Base-by-base conservation (phyloP, 2,329 filamentous ascomycete species). In the Venturia nashicola region DNA sequence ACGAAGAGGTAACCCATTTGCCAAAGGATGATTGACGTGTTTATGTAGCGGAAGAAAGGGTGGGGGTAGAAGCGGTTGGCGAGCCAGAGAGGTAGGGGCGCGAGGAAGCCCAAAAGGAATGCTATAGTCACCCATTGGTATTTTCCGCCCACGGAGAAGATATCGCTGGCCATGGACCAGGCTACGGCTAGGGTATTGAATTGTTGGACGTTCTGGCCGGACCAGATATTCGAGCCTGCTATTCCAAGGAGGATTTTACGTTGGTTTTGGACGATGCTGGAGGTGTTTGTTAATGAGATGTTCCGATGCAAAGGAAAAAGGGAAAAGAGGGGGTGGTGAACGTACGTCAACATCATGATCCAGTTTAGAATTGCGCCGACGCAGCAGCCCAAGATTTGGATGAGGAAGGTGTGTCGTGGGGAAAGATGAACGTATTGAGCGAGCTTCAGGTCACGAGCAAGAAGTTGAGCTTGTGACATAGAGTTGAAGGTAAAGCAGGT, bases 211-310 rank as follows among this genome's bases (percentile, higher is more conserved):
- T 75, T 73, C 11, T 76, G 74, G 20, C 78, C 78, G 27, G 74
- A 77, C 78, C 78, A 80, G 44, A 77, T 73, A 61, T 74, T 75
- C 36, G 73, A 74, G 6, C 76, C 78, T 59, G 77, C 67, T 9
- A 76, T 72, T 36, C 74, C 71, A 16, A 72, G 65, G 4, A 79
- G 71, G 40, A 78, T 73, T 3, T 76, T 72, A 3, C 73, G 69
- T 62, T 79, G 76, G 63, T 76, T 74, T 14, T 70, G 69, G 0
- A 77, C 72, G 62, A 80, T 78, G 46, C 71, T 75, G 65, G 72
- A 72, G 75, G 79, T 68, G 20, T 16, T 68, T 78, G 20, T 42
- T 32, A 60, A 27, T 27, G 36, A 39, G 36, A 11, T 39, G 36
- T 11, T 7, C 5, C 7, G 11, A 39, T 39, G 36, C 5, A 39